Evolutionary conservation across 176 grass and related monocot species (phyloP), one percentile per base, ranked within the genome.

Genomic region (Eleusine indica): DNA sequence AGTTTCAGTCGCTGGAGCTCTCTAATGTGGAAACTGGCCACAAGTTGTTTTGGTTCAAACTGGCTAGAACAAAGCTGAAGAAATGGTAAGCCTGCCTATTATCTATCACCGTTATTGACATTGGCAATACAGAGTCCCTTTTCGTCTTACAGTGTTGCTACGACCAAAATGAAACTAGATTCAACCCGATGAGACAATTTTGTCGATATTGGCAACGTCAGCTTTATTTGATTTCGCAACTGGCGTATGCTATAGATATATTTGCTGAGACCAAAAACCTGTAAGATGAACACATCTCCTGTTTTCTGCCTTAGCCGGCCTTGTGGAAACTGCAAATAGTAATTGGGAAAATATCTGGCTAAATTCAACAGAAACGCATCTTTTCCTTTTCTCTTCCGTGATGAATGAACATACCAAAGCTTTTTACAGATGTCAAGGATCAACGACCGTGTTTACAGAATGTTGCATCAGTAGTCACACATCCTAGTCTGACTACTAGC

Each of bases 381-480:
- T 64, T 48, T 68, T 60, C 29, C 13, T 39, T 80, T 85, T 53
- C 32, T 66, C 49, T 85, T 75, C 10, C 51, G 69, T 42, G 51
- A 17, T 9, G 43, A 15, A 35, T 35, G 32, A 70, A 54, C 29
- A 65, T 2, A 54, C 41, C 54, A 44, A 71, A 73, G 49, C 76
- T 17, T 80, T 68, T 48, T 82, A 57, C 53, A 61, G 37, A 62
- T 14, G 46, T 47, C 28, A n/a, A 83, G 28, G 21, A 74, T 51
- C 58, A 51, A 83, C 29, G 39, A 30, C 53, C 0, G 25, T 63
- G 32, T 16, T 47, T 49, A 70, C 77, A 81, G 29, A 46, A 38
- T 37, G 40, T 57, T 19, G 65, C 39, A 47, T 60, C 38, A 32
- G 41, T 32, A 46, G 35, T 18, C 51, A 13, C 62, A 41, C 3